Base-by-base conservation (phyloP, 768 basidiomycete species). In the Psilocybe cyanescens region DNA sequence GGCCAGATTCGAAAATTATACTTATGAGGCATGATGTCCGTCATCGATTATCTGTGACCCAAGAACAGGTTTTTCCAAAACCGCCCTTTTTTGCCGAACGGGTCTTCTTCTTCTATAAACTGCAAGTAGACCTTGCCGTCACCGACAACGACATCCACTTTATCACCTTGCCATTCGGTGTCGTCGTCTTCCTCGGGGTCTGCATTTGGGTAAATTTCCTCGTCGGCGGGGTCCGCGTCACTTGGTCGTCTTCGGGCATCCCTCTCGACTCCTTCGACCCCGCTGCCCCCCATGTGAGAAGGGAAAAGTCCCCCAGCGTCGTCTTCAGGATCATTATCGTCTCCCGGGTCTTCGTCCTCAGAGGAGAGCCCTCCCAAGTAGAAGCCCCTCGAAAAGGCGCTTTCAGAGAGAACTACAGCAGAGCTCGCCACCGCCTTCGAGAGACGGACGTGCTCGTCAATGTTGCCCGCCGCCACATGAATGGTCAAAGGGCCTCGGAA, bases 401-500 rank as follows among this genome's bases (percentile, higher is more conserved):
- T 75, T 64, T 78, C 79, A 45, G 66, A 72, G 37, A 80, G 71
- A 31, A 78, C 72, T n/a, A 71, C 74, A 29, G 73, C 70, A 19
- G 69, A 62, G 3, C 60, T 64, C 33, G 56, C 48, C 19, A 79
- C 66, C 9, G 64, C 73, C 4, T 58, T 58, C 6, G 78, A 79
- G 8, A 80, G 72, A 8, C 67, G 65, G 3, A 79, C 68, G 57
- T 76, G 79, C 8, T 63, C 68, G 44, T 76, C 77, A 24, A 80
- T 69, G 61, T 79, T 71, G 4, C 78, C 79, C 0, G 70, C 73
- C n/a, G 68, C 69, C 39, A 81, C 71, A 55, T 68, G 65, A 24
- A 81, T 67, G 0, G 73, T 75, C 16, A 80, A 66, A 2, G 78
- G 75, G 0, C 81, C 82, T 47, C 72, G 75, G 68, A 81, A 80